Percentiles rank a stretch among this genome's conserved stretches.
Conservation (phyloP, 495 filamentous ascomycete species). For the Xylaria bambusicola region DNA sequence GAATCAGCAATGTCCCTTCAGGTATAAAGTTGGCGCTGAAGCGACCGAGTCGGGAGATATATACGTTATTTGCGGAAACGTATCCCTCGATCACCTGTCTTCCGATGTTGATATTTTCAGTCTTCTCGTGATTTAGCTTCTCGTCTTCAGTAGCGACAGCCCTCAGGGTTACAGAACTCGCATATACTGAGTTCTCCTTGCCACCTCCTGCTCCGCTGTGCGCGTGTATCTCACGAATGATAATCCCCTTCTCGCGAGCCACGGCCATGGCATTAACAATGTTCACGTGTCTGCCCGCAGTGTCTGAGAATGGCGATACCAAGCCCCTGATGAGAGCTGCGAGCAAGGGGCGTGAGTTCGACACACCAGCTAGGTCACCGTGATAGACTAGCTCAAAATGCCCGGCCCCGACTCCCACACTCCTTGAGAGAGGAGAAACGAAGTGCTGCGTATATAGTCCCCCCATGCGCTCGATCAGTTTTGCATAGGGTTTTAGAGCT, state of each 20-base stretch:
- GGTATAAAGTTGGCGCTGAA: slow-evolving; percentile 67
- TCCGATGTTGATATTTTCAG: slow-evolving; percentile 14
- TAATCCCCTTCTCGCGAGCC: slow-evolving; percentile 67
- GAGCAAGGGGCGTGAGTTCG: slow-evolving; percentile 69
- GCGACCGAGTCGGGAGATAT: slow-evolving; percentile 65
- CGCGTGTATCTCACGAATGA: slow-evolving; percentile 64
- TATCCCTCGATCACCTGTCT: slow-evolving; percentile 66
- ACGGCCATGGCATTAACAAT: slow-evolving; percentile 73
- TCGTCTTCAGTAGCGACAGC: slow-evolving; percentile 18
- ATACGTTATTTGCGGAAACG: slow-evolving; percentile 57
- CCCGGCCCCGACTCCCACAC: slow-evolving; percentile 44
- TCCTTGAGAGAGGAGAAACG: slow-evolving; percentile 29
- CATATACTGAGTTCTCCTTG: slow-evolving; percentile 43
- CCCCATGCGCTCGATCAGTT: slow-evolving; percentile 68
- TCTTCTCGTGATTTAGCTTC: neutral
- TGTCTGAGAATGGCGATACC: slow-evolving; percentile 57
- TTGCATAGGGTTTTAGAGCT: slow-evolving; percentile 69
- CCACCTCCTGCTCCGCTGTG: slow-evolving; percentile 14
- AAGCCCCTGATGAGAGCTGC: slow-evolving; percentile 71
- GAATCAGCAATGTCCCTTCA: slow-evolving; percentile 63
- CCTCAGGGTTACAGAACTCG: slow-evolving; percentile 61
- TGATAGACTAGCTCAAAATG: slow-evolving; percentile 71
- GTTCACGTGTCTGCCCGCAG: slow-evolving; percentile 65
- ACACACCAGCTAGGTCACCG: slow-evolving; percentile 61
- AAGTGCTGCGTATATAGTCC: slow-evolving; percentile 71